Evolutionary conservation across 108 stramenopile species (phyloP).

Genomic region (Cylindrotheca closterium): DNA sequence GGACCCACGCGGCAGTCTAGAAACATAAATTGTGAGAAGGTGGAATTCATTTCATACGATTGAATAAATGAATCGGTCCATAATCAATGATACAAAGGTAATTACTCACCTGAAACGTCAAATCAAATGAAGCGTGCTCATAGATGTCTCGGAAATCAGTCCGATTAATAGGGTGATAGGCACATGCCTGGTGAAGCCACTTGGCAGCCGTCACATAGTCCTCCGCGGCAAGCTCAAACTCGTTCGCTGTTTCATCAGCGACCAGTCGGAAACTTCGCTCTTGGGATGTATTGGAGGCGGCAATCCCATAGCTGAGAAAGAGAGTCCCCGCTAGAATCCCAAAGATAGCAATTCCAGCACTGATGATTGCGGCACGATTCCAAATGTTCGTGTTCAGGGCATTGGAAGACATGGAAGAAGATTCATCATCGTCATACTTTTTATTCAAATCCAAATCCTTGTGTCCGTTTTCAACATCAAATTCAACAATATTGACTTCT

Average conservation of each 20-base stretch:
- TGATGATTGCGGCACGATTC: conserved; percentile 1
- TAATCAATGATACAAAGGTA: too few relatives aligned
- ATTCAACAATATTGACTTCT: neutral
- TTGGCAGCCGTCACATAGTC: conserved; percentile 19
- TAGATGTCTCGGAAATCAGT: conserved; percentile 19
- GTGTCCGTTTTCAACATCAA: neutral
- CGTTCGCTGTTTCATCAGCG: conserved; percentile 9
- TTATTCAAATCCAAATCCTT: neutral
- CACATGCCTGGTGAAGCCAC: conserved; percentile 26
- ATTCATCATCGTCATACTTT: neutral
- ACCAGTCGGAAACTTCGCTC: conserved; percentile 1
- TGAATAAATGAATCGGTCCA: too few relatives aligned
- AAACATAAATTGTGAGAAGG: too few relatives aligned
- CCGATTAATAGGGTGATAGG: neutral
- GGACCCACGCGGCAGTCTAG: conserved; percentile 16
- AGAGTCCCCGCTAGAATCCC: neutral
- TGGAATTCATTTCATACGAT: too few relatives aligned
- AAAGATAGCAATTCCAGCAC: neutral
- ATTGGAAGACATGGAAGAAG: neutral
- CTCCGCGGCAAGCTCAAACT: conserved; percentile 2
- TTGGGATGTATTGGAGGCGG: conserved; percentile 1
- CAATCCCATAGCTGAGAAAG: conserved; percentile 17
- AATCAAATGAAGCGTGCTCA: conserved; percentile 1
- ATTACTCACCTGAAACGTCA: too few relatives aligned
- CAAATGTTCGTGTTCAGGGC: neutral